Conservation (phyloP, 345 rosid species). For the Lumnitzera racemosa region DNA sequence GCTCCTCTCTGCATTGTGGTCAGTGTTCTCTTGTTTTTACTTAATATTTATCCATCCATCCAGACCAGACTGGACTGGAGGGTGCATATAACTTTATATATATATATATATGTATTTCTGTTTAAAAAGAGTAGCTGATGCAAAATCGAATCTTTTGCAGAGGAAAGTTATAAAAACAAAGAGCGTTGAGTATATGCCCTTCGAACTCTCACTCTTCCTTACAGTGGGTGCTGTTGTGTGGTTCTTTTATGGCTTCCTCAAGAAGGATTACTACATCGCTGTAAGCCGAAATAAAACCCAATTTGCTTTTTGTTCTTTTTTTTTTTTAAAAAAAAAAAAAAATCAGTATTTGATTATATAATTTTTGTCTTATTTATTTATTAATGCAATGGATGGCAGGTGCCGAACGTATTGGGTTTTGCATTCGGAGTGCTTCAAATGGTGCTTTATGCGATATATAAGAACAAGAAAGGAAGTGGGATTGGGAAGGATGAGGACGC, state of each 20-base stretch:
- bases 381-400: constrained; percentile 19
- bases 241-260: constrained; percentile 78
- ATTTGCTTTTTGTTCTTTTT: no score
- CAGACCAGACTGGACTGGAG: no score
- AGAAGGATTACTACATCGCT: constrained; percentile 53
- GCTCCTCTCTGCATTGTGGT: constrained; percentile 90
- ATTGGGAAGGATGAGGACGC: constrained; percentile 20
- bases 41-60: background rate
- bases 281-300: constrained; percentile 29
- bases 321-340: no score
- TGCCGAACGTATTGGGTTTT: constrained; percentile 81
- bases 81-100: background rate
- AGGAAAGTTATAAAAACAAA: constrained; percentile 74
- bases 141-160: constrained; percentile 19
- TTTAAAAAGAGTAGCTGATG: background rate
- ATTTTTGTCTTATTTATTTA: background rate
- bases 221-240: constrained; percentile 81
- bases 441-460: constrained; percentile 67
- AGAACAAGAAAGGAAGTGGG: constrained; percentile 29
- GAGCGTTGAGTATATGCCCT: constrained; percentile 85
- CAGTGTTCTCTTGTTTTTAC: constrained; percentile 1
- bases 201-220: constrained; percentile 62
- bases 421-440: constrained; percentile 64
- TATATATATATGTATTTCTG: background rate
- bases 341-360: no score